Percentiles rank a stretch among this genome's conserved stretches.
phyloP scores from a whole-genome alignment of 1,284 basidiomycete species.

The Apiotrichum porosum region DNA sequence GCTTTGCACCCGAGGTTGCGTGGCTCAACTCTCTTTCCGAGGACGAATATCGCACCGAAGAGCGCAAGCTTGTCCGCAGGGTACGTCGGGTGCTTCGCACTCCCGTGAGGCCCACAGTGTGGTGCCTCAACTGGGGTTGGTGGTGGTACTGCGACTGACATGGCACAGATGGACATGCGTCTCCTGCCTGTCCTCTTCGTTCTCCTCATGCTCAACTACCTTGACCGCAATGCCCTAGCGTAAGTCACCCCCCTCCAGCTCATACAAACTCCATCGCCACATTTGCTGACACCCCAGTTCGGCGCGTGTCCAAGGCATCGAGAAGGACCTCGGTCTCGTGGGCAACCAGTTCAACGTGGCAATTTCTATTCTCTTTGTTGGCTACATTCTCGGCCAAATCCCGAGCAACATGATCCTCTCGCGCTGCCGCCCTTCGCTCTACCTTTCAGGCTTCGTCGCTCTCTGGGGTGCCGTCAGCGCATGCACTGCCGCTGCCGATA shows the following conservation, averaged over 20 bases:
- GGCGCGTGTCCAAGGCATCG: constrained; percentile 18
- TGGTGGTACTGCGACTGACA: too few relatives aligned
- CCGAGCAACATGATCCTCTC: constrained; percentile 34
- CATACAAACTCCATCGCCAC: background rate
- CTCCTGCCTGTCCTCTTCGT: constrained; percentile 27
- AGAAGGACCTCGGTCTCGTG: constrained; percentile 31
- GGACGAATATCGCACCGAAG: too few relatives aligned
- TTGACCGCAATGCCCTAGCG: constrained; percentile 40
- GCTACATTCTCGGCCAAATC: constrained; percentile 42
- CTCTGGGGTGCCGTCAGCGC: constrained; percentile 17
- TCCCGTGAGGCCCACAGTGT: constrained; percentile 3
- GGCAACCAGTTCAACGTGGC: constrained; percentile 34
- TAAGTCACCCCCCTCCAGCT: constrained; percentile 2
- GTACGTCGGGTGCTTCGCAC: too few relatives aligned
- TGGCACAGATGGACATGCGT: constrained; percentile 23
- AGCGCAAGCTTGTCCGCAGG: too few relatives aligned
- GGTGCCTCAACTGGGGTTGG: constrained; percentile 4
- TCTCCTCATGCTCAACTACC: constrained; percentile 40
- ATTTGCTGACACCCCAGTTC: constrained; percentile 1
- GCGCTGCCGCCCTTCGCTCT: constrained; percentile 9
- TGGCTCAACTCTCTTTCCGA: too few relatives aligned
- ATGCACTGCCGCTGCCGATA: constrained; percentile 9
- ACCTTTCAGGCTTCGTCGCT: constrained; percentile 15
- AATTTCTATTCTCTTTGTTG: constrained; percentile 43
- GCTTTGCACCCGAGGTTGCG: too few relatives aligned